Conservation (phyloP, 192 early-diverging fungal genomes). For the Linnemannia elongata region DNA sequence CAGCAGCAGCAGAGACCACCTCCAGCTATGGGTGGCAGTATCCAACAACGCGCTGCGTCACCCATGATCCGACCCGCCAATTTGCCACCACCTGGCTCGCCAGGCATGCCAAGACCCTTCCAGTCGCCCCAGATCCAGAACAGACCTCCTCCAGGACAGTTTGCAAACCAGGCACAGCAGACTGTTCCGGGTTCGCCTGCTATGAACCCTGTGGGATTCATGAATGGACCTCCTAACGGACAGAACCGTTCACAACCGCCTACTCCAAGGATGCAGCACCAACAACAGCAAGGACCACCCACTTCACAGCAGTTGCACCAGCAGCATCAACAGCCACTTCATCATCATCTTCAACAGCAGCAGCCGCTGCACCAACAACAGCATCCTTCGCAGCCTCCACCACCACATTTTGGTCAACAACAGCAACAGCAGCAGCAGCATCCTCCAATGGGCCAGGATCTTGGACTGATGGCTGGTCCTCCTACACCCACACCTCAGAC, state of each 20-base stretch:
- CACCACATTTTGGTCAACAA: slow-evolving; percentile 10
- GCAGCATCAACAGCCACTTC: slow-evolving; percentile 9
- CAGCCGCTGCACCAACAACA: slow-evolving; percentile 17
- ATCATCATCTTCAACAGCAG: slow-evolving; percentile 22
- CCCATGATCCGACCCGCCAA: slow-evolving; percentile 48
- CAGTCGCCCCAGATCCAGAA: slow-evolving; percentile 49
- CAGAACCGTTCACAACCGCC: slow-evolving; percentile 46
- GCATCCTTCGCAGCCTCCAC: neutral
- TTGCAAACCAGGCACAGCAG: slow-evolving; percentile 26
- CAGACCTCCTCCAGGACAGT: slow-evolving; percentile 28
- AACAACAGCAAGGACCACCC: slow-evolving; percentile 15
- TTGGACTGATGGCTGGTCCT: slow-evolving; percentile 28
- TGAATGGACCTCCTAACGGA: slow-evolving; percentile 45
- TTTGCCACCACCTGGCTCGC: slow-evolving; percentile 38
- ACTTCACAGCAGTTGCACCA: slow-evolving; percentile 24
- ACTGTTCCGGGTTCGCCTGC: slow-evolving; percentile 39
- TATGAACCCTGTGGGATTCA: slow-evolving; percentile 48
- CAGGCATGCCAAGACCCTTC: slow-evolving; percentile 41
- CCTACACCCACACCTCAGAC: slow-evolving; percentile 34
- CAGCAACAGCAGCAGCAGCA: slow-evolving; percentile 28
- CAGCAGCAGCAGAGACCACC: slow-evolving; percentile 26
- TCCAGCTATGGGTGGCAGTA: slow-evolving; percentile 28
- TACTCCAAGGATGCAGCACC: slow-evolving; percentile 32
- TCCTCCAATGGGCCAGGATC: slow-evolving; percentile 19
- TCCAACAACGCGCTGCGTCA: slow-evolving; percentile 35